Evolutionary conservation across 768 basidiomycete genomes (phyloP), one percentile per base, ranked within the genome.

Genomic region (Mycena capillaripes): DNA sequence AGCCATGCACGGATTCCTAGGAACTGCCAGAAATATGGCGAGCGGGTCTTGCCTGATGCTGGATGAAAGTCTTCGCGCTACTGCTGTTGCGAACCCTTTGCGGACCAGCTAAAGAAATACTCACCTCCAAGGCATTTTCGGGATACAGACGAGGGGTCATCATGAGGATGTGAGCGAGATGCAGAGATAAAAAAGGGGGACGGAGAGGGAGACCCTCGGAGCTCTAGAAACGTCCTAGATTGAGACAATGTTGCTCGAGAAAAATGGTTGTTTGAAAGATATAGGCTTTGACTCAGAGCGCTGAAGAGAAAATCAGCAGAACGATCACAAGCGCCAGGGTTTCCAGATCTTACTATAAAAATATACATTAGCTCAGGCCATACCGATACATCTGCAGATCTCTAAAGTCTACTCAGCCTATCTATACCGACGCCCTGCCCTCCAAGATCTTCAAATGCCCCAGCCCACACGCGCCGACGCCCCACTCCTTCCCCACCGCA

Each of bases 381-480:
- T n/a, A n/a, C n/a, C n/a, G n/a, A n/a, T n/a, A n/a, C n/a, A n/a
- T n/a, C n/a, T n/a, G 34, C 34, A 36, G 34, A 36, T 36, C 12
- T 36, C 34, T 36, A 6, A 36, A 6, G 34, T 12, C 12, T 36
- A 12, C 7, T 36, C 6, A 36, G 36, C 36, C 40, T 17, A 16
- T 4, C 16, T 42, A 11, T 16, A 16, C 44, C 27, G 44, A 69
- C 29, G 40, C 48, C 5, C 55, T 58, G 2, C 53, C 74, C 71
- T 87, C 85, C 53, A 89, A 76, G 3, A 82, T 56, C 69, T 83
- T 85, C 69, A 89, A 80, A 77, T 89, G 88, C 16, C 76, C 80
- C 77, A 89, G 82, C 9, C 87, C 87, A 71, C 88, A 89, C 11
- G 84, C 84, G 2, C 84, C 87, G 63, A 76, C 81, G 36, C 82